These are phyloP conservation scores for Lactarius tabidus DNA, from an alignment of 768 basidiomycete species.

Conservation along the genomic window DNA sequence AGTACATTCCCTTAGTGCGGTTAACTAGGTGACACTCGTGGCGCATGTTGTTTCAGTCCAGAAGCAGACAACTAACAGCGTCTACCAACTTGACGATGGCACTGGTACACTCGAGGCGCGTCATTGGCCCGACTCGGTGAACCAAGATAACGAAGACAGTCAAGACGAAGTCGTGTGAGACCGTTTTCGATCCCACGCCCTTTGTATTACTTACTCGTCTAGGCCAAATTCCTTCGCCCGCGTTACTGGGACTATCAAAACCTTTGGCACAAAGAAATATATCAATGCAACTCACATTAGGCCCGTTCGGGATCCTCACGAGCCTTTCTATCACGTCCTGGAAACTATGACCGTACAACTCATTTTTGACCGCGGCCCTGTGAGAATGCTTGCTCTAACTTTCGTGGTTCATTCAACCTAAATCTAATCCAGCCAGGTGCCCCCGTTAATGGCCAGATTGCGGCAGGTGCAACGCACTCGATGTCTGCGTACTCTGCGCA, in stretches of 20 bases:
- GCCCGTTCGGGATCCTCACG: slow-evolving; percentile 61
- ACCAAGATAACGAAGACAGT: slow-evolving; percentile 50
- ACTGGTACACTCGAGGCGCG: slow-evolving; percentile 74
- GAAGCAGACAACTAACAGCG: slow-evolving; percentile 72
- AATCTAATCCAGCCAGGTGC: slow-evolving; percentile 27
- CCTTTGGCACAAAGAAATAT: slow-evolving; percentile 76
- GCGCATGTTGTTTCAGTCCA: slow-evolving; percentile 68
- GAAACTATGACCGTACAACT: slow-evolving; percentile 71
- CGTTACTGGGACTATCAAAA: slow-evolving; percentile 77
- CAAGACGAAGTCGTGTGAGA: slow-evolving; percentile 47
- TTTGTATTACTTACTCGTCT: slow-evolving; percentile 8
- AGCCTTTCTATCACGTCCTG: slow-evolving; percentile 76
- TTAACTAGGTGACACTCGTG: slow-evolving; percentile 61
- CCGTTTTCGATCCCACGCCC: neutral
- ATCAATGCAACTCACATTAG: slow-evolving; percentile 77
- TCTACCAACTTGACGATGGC: slow-evolving; percentile 82
- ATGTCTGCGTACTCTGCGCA: slow-evolving; percentile 37
- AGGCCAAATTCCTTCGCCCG: slow-evolving; percentile 80
- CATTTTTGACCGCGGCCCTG: slow-evolving; percentile 61
- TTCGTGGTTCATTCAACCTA: neutral
- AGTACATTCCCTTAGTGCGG: slow-evolving; percentile 5
- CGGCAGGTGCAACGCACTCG: slow-evolving; percentile 7
- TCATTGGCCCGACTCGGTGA: slow-evolving; percentile 73
- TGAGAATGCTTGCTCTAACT: slow-evolving; percentile 34
- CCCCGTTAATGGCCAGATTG: slow-evolving; percentile 15